phyloP scores from a whole-genome alignment of 306 rosid species.

The Citrullus amarus region DNA sequence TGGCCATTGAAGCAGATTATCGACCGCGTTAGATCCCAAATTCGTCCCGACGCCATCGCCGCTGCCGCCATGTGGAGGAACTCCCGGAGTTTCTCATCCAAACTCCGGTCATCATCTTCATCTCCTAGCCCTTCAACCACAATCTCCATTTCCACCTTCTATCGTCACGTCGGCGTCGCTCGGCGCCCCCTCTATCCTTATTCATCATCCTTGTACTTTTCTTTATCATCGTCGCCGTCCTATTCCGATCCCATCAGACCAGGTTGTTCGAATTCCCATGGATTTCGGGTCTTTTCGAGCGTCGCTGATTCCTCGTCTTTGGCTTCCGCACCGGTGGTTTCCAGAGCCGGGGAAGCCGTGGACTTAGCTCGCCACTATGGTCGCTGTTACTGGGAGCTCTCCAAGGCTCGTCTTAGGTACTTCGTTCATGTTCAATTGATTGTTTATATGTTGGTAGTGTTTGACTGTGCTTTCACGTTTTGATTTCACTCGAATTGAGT shows the following conservation, averaged over 20 bases:
- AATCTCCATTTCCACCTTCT: background rate
- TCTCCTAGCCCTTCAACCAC: background rate
- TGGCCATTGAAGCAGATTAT: background rate
- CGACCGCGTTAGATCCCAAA: background rate
- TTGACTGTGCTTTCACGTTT: background rate
- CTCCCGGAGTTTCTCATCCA: conserved; percentile 17
- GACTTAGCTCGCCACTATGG: conserved; percentile 49
- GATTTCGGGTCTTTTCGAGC: conserved; percentile 12
- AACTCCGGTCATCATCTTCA: conserved; percentile 10
- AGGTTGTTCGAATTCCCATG: conserved; percentile 16
- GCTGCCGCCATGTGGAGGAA: conserved; percentile 17
- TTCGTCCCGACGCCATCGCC: background rate
- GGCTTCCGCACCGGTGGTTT: conserved; percentile 17
- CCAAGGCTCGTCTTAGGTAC: conserved; percentile 87
- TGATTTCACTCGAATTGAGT: background rate
- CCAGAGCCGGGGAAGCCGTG: conserved; percentile 20
- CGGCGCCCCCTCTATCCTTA: background rate
- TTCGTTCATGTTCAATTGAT: background rate
- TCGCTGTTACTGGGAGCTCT: conserved; percentile 76
- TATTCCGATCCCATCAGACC: conserved; percentile 11
- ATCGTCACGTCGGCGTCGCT: background rate
- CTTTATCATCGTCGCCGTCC: background rate
- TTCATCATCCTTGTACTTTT: background rate
- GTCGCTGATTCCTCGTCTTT: conserved; percentile 21
- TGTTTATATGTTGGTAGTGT: background rate